Evolutionary conservation across 129 eudicot genomes (phyloP), one percentile per base, ranked within the genome.

Genomic region (Gnaphalium uliginosum): DNA sequence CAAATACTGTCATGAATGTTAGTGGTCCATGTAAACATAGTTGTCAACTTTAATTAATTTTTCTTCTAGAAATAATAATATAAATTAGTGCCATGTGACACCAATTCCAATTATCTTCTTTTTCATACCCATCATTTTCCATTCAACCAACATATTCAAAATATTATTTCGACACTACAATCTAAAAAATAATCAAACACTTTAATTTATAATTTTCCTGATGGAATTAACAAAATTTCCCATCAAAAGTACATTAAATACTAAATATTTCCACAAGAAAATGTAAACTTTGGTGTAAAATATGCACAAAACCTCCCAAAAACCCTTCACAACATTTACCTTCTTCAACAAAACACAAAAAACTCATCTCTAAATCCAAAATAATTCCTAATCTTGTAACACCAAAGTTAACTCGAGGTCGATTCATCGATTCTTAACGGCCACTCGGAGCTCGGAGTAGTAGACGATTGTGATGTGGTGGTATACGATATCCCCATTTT

Each of bases 391-490:
- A 66, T 18, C 58, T 43, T 9, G 13, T 25, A 8, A 60, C 15
- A 71, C 22, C n/a, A n/a, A 11, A 74, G 65, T 79, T 80, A 80
- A 80, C 65, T 41, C 13, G 83, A 66, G 32, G 66, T 80, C 71
- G 66, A 8, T 75, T 81, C 83, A 58, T 83, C 85, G 64, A 83
- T 86, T 82, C 81, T 76, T 6, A 76, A 76, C 25, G 85, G 90
- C 75, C 81, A 88, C 9, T 80, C 82, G 6, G 90, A 90, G 41
- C 92, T 90, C 11, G 77, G 93, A 35, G 84, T 24, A 7, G 85
- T 85, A 22, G 85, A 90, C 23, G 93, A 87, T 21, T 75, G 87
- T 19, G 93, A 79, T 3, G 96, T 79, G 23, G 85, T 85, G 71
- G 80, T 70, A 73, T 60, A 78, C n/a, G 93, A 90, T 6, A 81